These are phyloP conservation scores for Zygotorulaspora danielsina DNA, from an alignment of 805 yeast genomes.

Conservation along the genomic window DNA sequence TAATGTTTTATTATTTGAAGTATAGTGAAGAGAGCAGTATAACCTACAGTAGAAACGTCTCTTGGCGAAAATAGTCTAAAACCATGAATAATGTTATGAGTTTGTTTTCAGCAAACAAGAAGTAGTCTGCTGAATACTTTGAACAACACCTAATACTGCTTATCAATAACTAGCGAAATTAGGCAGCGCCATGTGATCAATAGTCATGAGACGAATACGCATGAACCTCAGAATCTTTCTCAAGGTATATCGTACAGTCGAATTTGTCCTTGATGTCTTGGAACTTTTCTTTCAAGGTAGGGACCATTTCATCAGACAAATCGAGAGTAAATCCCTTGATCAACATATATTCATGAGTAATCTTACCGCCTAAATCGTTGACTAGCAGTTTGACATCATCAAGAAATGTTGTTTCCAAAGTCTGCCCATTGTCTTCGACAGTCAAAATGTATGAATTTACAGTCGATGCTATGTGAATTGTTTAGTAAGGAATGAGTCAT, in stretches of 20 bases:
- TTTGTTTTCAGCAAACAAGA: too few relatives aligned
- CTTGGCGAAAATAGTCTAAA: too few relatives aligned
- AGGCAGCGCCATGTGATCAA: too few relatives aligned
- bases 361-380: conserved; percentile 40
- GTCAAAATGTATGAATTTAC: conserved; percentile 21
- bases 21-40: too few relatives aligned
- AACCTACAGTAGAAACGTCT: too few relatives aligned
- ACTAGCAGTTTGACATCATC: conserved; percentile 36
- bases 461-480: conserved; percentile 7
- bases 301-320: conserved; percentile 34
- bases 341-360: conserved; percentile 46
- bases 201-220: conserved; percentile 13
- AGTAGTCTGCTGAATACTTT: too few relatives aligned
- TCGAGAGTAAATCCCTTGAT: conserved; percentile 47
- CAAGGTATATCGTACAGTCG: conserved; percentile 24
- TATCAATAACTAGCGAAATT: too few relatives aligned
- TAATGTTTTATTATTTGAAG: too few relatives aligned
- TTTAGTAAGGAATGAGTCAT: not conserved
- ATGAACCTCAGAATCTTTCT: conserved; percentile 31
- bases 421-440: conserved; percentile 12
- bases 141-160: too few relatives aligned
- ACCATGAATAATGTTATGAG: too few relatives aligned
- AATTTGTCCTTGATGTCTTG: conserved; percentile 16
- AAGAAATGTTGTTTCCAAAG: conserved; percentile 12
- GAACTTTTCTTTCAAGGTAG: conserved; percentile 20